Evolutionary conservation across 768 basidiomycete species (phyloP).

Genomic region (Paxillus ammoniavirescens): DNA sequence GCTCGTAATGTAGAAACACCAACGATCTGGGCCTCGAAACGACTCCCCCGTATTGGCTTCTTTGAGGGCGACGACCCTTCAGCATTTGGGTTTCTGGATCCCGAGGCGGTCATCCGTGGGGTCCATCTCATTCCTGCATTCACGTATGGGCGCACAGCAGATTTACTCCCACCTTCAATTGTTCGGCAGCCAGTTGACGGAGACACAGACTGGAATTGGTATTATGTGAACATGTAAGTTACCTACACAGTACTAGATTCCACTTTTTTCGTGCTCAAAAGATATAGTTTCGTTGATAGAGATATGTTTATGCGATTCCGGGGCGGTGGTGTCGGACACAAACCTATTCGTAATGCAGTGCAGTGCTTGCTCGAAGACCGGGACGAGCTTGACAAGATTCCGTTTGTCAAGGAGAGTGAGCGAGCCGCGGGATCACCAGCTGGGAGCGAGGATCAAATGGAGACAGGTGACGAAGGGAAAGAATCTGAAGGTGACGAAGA

Average conservation of each 20-base stretch:
- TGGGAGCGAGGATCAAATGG: no score
- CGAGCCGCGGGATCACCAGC: no score
- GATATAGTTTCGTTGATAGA: constrained; percentile 38
- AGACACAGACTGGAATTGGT: constrained; percentile 30
- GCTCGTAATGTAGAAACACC: constrained; percentile 20
- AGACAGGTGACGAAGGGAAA: no score
- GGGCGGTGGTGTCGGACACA: constrained; percentile 32
- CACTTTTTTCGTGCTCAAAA: not conserved
- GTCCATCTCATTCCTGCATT: constrained; percentile 40
- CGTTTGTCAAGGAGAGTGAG: no score
- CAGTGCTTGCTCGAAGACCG: no score
- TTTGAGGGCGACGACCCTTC: constrained; percentile 21
- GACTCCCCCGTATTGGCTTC: constrained; percentile 42
- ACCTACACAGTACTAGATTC: not conserved
- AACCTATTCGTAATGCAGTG: no score
- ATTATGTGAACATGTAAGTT: constrained; percentile 35
- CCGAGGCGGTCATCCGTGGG: constrained; percentile 35
- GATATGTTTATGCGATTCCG: constrained; percentile 39
- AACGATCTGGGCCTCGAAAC: constrained; percentile 24
- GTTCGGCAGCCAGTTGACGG: constrained; percentile 7
- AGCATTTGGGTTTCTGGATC: constrained; percentile 49
- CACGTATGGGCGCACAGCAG: no score
- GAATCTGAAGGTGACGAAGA: no score
- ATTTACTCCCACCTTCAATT: constrained; percentile 3
- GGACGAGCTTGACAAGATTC: no score